These are phyloP conservation scores for Ophiostoma tasmaniense DNA, from an alignment of 2,329 filamentous ascomycete genomes.

Conservation along the genomic window DNA sequence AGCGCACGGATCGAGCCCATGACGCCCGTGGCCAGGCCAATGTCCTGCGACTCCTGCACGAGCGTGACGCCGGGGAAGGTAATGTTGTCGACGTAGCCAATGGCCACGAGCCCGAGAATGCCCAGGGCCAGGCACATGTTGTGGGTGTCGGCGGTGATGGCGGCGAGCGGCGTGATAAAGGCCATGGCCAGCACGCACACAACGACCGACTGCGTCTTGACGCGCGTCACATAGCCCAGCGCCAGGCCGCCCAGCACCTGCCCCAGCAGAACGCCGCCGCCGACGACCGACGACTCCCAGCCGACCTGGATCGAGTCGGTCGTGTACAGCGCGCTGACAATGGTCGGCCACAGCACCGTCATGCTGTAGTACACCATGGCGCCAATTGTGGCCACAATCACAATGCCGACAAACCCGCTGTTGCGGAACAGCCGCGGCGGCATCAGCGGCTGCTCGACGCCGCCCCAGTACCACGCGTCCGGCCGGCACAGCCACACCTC, in stretches of 20 bases:
- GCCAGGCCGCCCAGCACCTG: constrained; percentile 31
- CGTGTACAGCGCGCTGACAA: constrained; percentile 35
- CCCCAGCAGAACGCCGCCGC: constrained; percentile 28
- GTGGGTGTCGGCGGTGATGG: constrained; percentile 25
- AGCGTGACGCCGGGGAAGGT: constrained; percentile 36
- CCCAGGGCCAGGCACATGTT: constrained; percentile 29
- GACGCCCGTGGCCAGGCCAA: constrained; percentile 32
- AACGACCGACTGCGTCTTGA: constrained; percentile 30
- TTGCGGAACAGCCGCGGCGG: constrained; percentile 36
- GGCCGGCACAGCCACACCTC: constrained; percentile 29
- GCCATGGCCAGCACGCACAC: constrained; percentile 27
- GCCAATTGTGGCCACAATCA: constrained; percentile 31
- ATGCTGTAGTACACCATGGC: constrained; percentile 39
- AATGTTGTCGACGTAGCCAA: constrained; percentile 32
- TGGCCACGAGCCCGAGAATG: constrained; percentile 26
- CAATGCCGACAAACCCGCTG: constrained; percentile 25
- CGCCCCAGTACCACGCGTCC: background rate
- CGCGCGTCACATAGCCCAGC: constrained; percentile 31
- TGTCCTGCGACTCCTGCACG: constrained; percentile 32
- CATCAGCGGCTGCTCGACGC: constrained; percentile 32
- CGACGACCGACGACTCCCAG: constrained; percentile 35
- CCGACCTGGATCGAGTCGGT: constrained; percentile 32
- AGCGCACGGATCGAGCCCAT: constrained; percentile 38
- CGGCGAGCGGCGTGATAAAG: constrained; percentile 29
- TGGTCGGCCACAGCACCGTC: constrained; percentile 37